Evolutionary conservation across 2,329 filamentous ascomycete genomes (phyloP).

Genomic region (Clonostachys solani): DNA sequence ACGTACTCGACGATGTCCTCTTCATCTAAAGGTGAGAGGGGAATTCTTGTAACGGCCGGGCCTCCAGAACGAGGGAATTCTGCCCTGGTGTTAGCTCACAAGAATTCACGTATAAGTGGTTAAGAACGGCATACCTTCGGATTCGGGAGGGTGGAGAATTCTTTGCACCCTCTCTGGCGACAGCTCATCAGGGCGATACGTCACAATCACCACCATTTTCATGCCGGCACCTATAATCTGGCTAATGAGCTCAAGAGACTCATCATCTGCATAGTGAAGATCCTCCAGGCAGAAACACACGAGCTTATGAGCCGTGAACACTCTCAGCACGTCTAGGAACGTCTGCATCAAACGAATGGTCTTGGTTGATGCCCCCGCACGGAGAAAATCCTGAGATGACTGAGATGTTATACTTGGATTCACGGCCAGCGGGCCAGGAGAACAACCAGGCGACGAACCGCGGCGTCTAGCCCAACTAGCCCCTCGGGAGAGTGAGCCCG

Average conservation of each 20-base stretch:
- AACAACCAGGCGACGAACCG: conserved; percentile 43
- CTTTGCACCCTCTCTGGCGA: conserved; percentile 48
- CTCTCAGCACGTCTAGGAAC: conserved; percentile 78
- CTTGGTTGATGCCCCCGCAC: conserved; percentile 54
- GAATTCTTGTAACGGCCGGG: conserved; percentile 63
- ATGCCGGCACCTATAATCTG: conserved; percentile 76
- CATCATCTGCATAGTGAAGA: conserved; percentile 83
- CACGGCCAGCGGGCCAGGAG: conserved; percentile 26
- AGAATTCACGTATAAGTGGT: too few relatives aligned
- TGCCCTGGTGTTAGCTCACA: too few relatives aligned
- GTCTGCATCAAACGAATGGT: conserved; percentile 79
- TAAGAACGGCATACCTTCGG: conserved; percentile 34
- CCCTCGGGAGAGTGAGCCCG: conserved; percentile 18
- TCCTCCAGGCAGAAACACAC: conserved; percentile 89
- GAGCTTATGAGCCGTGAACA: conserved; percentile 79
- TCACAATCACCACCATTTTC: conserved; percentile 78
- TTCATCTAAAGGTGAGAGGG: conserved; percentile 70
- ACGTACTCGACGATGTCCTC: conserved; percentile 81
- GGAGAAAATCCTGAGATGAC: conserved; percentile 56
- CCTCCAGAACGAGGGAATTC: conserved; percentile 33
- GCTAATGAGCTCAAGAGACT: conserved; percentile 78
- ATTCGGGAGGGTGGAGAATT: conserved; percentile 49
- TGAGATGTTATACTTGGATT: conserved; percentile 37
- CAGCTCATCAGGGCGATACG: conserved; percentile 66
- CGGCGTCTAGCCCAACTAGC: conserved; percentile 28